Evolutionary conservation across 805 yeast genomes (phyloP).

Genomic region (Wickerhamiella azymoides): DNA sequence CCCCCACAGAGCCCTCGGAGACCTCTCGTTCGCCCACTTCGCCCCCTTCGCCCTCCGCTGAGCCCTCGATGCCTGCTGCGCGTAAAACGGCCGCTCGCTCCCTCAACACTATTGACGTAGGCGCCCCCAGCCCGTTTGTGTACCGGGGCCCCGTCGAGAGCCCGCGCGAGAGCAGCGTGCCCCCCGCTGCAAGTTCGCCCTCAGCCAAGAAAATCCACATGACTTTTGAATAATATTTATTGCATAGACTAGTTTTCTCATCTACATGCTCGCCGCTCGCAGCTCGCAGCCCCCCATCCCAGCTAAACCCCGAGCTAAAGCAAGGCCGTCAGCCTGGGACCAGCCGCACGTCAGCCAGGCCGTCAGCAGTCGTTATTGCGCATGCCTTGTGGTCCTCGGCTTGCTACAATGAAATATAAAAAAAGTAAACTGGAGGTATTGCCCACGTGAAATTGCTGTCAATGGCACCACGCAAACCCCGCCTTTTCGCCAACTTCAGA

Average conservation of each 20-base stretch:
- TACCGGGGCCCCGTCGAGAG: background rate
- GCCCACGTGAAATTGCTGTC: too few relatives aligned
- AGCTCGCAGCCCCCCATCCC: too few relatives aligned
- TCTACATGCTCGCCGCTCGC: too few relatives aligned
- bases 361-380: too few relatives aligned
- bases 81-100: background rate
- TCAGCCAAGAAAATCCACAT: background rate
- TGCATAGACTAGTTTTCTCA: background rate
- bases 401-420: too few relatives aligned
- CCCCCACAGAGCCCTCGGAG: background rate
- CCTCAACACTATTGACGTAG: background rate
- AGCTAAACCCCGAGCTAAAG: too few relatives aligned
- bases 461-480: too few relatives aligned
- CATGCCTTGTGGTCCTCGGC: too few relatives aligned
- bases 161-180: background rate
- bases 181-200: background rate
- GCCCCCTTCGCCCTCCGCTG: background rate
- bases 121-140: background rate
- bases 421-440: too few relatives aligned
- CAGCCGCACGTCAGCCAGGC: too few relatives aligned
- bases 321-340: too few relatives aligned
- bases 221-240: background rate
- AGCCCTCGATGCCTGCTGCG: background rate
- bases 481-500: background rate
- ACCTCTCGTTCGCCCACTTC: background rate